Percentiles rank a stretch among this genome's conserved stretches.
phyloP scores from a whole-genome alignment of 257 asterid genomes.

The Solanum bulbocastanum region DNA sequence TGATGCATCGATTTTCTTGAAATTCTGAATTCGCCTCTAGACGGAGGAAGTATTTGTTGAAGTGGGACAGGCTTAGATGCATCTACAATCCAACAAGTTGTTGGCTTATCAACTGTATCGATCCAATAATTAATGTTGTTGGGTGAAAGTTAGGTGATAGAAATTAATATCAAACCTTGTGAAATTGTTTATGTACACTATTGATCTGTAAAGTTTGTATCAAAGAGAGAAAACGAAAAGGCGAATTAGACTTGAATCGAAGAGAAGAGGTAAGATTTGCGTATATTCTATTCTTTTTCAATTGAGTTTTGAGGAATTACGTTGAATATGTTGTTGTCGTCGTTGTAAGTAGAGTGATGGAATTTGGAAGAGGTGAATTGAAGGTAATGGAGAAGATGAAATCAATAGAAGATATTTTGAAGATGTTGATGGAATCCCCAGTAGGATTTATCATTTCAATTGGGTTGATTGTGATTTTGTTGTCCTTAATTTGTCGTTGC shows the following conservation, averaged over 20 bases:
- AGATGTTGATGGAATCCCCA: not conserved
- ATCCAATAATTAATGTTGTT: not conserved
- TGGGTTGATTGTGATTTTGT: not conserved
- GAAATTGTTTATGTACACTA: not conserved
- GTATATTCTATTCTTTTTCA: fast-evolving
- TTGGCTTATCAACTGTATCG: not conserved
- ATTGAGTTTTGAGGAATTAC: not conserved
- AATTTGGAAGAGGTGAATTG: not conserved
- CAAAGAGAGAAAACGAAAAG: not conserved
- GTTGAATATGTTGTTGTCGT: not conserved
- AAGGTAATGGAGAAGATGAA: not conserved
- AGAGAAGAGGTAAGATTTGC: not conserved
- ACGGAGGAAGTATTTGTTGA: not conserved
- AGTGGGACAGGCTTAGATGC: not conserved
- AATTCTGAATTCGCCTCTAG: no score
- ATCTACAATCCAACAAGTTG: not conserved
- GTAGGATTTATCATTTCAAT: not conserved
- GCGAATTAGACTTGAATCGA: not conserved
- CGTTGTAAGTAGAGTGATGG: not conserved
- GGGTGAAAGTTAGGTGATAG: not conserved
- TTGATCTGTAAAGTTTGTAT: not conserved
- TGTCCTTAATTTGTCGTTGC: not conserved
- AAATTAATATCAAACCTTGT: not conserved
- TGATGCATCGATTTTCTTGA: no score
- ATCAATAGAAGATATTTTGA: not conserved